Evolutionary conservation across 768 basidiomycete species (phyloP).

Genomic region (Coprinellus micaceus): DNA sequence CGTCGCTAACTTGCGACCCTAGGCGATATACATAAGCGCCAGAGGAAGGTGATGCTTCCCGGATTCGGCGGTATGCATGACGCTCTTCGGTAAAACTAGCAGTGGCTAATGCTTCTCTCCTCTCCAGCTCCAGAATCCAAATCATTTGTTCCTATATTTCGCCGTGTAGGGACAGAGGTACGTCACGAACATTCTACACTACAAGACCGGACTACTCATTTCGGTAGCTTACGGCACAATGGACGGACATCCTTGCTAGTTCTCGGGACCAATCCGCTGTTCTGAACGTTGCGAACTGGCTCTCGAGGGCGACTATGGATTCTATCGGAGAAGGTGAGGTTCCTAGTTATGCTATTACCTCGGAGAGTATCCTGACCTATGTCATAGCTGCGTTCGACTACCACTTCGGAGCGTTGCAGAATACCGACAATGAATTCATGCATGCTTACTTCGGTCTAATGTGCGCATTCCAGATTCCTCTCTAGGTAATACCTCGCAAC

Average conservation of each 20-base stretch:
- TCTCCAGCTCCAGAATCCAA: conserved; percentile 40
- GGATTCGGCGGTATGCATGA: conserved; percentile 44
- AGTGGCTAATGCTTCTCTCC: neutral
- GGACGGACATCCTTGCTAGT: conserved; percentile 49
- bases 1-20: neutral
- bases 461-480: conserved; percentile 21
- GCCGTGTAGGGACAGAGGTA: conserved; percentile 40
- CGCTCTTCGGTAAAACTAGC: neutral
- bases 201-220: neutral
- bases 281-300: conserved; percentile 48
- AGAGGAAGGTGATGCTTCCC: conserved; percentile 51
- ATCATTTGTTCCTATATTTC: conserved; percentile 49
- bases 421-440: conserved; percentile 49
- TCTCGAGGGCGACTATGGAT: conserved; percentile 48
- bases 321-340: conserved; percentile 45
- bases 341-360: neutral
- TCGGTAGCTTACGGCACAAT: conserved; percentile 43
- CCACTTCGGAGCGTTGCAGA: conserved; percentile 50
- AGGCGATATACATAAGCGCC: conserved; percentile 50
- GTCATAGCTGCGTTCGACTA: conserved; percentile 49
- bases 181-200: neutral
- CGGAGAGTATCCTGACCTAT: neutral
- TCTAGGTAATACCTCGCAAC: neutral
- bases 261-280: conserved; percentile 36
- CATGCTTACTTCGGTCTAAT: conserved; percentile 52